Evolutionary conservation across 2,329 filamentous ascomycete species (phyloP).

Genomic region (Botrytis pseudocinerea): DNA sequence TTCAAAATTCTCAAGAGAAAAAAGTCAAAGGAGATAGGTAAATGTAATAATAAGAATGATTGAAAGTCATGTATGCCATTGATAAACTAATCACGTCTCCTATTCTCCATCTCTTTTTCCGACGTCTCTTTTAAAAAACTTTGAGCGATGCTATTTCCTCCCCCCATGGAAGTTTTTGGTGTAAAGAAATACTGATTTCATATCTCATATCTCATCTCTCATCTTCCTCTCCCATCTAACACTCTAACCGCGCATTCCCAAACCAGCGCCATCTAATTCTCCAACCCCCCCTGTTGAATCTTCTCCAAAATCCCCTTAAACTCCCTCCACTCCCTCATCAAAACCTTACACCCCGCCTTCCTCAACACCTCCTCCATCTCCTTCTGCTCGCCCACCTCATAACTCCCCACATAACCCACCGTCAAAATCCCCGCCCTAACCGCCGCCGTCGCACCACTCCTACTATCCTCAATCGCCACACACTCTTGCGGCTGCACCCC

Average conservation of each 20-base stretch:
- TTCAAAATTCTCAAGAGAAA: background rate
- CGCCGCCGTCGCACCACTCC: constrained; percentile 77
- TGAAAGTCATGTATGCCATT: background rate
- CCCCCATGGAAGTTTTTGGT: background rate
- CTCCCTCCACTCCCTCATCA: constrained; percentile 62
- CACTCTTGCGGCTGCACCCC: constrained; percentile 70
- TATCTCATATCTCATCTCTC: background rate
- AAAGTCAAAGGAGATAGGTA: no score
- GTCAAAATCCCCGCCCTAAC: constrained; percentile 76
- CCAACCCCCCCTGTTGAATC: constrained; percentile 30
- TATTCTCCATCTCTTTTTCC: background rate
- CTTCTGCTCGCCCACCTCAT: constrained; percentile 57
- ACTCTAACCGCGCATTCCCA: background rate
- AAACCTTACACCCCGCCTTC: constrained; percentile 60
- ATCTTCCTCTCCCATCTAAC: background rate
- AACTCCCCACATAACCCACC: constrained; percentile 84
- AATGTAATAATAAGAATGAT: background rate
- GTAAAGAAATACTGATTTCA: background rate
- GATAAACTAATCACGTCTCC: background rate
- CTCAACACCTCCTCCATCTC: constrained; percentile 57
- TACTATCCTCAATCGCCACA: constrained; percentile 85
- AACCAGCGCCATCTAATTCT: constrained; percentile 1
- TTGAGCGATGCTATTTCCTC: no score
- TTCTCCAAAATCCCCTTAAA: constrained; percentile 43
- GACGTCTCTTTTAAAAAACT: background rate